These are phyloP conservation scores for Coemansia sp. DNA, from an alignment of 192 early-diverging fungal species.

Conservation along the genomic window DNA sequence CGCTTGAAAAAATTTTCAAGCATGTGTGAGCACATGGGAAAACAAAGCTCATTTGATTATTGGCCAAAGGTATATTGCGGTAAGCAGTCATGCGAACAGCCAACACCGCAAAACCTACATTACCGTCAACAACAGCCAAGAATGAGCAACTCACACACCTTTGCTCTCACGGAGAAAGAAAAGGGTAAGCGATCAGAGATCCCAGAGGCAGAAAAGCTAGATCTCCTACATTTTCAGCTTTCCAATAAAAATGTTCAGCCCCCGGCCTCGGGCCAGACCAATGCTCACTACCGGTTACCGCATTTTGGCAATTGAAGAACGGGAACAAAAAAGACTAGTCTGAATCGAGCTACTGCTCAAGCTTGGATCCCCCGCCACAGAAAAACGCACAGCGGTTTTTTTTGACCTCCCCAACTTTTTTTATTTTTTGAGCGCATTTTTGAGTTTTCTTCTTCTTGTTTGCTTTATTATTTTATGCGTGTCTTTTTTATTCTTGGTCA, in stretches of 20 bases:
- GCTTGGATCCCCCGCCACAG: slow-evolving; percentile 2
- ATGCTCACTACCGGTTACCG: too few species aligned
- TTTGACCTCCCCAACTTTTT: not conserved
- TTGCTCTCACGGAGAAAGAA: too few species aligned
- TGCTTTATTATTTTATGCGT: slow-evolving; percentile 2
- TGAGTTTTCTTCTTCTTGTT: not conserved
- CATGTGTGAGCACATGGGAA: not conserved
- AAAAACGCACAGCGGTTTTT: not conserved
- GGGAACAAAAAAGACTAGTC: not conserved
- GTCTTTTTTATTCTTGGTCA: not conserved
- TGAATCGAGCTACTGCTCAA: slow-evolving; percentile 3
- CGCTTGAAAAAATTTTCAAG: not conserved
- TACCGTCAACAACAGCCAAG: too few species aligned
- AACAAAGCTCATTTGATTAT: not conserved
- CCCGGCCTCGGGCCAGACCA: too few species aligned
- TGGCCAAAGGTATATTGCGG: not conserved
- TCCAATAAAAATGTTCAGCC: too few species aligned
- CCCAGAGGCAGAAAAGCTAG: too few species aligned
- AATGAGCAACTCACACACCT: too few species aligned
- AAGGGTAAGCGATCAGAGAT: too few species aligned
- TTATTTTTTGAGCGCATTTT: not conserved
- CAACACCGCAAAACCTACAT: too few species aligned
- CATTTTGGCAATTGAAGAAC: too few species aligned
- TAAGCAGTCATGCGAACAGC: too few species aligned
- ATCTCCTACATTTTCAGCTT: too few species aligned